A percentile compares a stretch with the other conserved stretches of the same genome.
Conservation (phyloP, 768 basidiomycete species). For the Termitomyces sp. region DNA sequence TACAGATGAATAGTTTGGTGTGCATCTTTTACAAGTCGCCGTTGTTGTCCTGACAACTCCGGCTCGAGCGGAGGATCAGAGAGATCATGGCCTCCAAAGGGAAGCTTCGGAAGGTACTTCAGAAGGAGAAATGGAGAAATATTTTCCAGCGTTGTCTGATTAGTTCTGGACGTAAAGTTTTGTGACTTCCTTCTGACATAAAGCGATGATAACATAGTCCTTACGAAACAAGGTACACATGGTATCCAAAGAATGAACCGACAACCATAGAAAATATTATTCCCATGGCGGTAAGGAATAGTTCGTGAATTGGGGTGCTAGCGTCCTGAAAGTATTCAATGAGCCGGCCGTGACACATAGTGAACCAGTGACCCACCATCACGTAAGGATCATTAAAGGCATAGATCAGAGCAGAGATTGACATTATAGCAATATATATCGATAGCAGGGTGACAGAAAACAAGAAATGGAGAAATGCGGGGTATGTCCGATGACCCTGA, state of each 20-base stretch:
- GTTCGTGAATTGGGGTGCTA: slow-evolving; percentile 63
- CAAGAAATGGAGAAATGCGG: slow-evolving; percentile 78
- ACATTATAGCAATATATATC: slow-evolving; percentile 51
- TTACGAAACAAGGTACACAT: slow-evolving; percentile 70
- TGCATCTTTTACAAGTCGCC: slow-evolving; percentile 58
- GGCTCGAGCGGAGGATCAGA: slow-evolving; percentile 71
- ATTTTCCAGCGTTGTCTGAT: slow-evolving; percentile 81
- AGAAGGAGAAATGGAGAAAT: slow-evolving; percentile 72
- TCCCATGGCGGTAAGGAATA: slow-evolving; percentile 57
- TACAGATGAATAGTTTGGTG: slow-evolving; percentile 59
- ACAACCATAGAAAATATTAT: slow-evolving; percentile 56
- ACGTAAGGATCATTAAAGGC: slow-evolving; percentile 57
- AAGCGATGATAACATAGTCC: slow-evolving; percentile 18
- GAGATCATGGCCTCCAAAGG: slow-evolving; percentile 39
- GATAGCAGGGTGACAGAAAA: slow-evolving; percentile 57
- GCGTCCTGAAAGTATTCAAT: slow-evolving; percentile 39
- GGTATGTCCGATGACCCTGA: slow-evolving; percentile 80
- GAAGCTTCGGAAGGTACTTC: slow-evolving; percentile 62
- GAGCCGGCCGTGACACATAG: background rate
- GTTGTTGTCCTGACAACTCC: slow-evolving; percentile 61
- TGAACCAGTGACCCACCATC: slow-evolving; percentile 42
- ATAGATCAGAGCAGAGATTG: slow-evolving; percentile 49
- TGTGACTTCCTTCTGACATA: background rate
- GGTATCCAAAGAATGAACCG: slow-evolving; percentile 73
- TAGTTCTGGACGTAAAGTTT: slow-evolving; percentile 46